Conservation (phyloP, 2,329 filamentous ascomycete genomes). For the Alternaria postmessia region DNA sequence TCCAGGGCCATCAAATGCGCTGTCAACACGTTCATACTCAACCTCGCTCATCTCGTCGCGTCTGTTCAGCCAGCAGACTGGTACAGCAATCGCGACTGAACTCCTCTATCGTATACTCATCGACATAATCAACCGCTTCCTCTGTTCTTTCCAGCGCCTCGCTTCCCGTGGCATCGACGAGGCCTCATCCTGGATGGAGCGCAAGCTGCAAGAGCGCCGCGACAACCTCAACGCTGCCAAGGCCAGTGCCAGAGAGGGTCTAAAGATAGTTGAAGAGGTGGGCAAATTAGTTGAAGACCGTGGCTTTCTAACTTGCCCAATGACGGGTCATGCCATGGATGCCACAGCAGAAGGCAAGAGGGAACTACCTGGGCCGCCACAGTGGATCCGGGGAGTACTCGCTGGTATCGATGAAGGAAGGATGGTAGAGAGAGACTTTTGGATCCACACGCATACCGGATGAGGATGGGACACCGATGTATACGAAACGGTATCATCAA, state of each 20-base stretch:
- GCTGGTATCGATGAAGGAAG: slow-evolving; percentile 39
- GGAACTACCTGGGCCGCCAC: slow-evolving; percentile 24
- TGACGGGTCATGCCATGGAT: slow-evolving; percentile 16
- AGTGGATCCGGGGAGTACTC: slow-evolving; percentile 37
- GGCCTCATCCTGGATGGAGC: slow-evolving; percentile 36
- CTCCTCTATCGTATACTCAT: slow-evolving; percentile 42
- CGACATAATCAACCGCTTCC: slow-evolving; percentile 40
- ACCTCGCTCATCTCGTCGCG: slow-evolving; percentile 21
- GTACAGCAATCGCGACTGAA: slow-evolving; percentile 40
- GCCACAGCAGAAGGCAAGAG: slow-evolving; percentile 5
- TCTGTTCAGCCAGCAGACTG: slow-evolving; percentile 30
- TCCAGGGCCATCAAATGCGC: slow-evolving; percentile 4
- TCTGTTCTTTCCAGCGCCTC: slow-evolving; percentile 33
- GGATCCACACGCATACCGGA: slow-evolving; percentile 33
- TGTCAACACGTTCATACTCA: slow-evolving; percentile 10
- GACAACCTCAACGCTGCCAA: slow-evolving; percentile 8
- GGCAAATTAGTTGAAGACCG: slow-evolving; percentile 24
- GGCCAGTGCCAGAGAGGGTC: neutral
- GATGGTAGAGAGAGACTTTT: slow-evolving; percentile 39
- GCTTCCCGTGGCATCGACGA: slow-evolving; percentile 34
- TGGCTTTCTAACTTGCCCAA: slow-evolving; percentile 35
- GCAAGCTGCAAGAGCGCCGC: slow-evolving; percentile 28
- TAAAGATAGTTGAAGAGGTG: slow-evolving; percentile 34
- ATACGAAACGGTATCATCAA: neutral
- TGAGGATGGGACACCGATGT: neutral